Evolutionary conservation across 495 filamentous ascomycete species (phyloP).

Genomic region (Tuber calosporum): DNA sequence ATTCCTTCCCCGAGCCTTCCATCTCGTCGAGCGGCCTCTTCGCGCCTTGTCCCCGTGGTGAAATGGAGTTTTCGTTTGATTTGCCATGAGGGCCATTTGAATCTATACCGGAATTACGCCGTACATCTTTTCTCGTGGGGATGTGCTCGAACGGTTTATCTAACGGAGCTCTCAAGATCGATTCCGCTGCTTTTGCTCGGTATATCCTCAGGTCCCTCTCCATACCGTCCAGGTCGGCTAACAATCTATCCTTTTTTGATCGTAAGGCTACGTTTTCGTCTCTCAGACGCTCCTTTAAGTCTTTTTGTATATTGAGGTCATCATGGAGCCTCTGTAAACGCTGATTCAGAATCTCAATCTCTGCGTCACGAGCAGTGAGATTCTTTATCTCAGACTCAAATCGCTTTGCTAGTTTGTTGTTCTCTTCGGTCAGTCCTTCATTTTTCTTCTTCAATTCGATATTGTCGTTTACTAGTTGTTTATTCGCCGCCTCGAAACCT

Average conservation of each 20-base stretch:
- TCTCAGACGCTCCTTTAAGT: neutral
- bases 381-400: neutral
- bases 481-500: neutral
- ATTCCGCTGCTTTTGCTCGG: neutral
- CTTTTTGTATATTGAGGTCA: neutral
- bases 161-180: neutral
- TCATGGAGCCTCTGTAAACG: neutral
- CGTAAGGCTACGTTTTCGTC: neutral
- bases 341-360: conserved; percentile 3
- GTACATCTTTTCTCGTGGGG: neutral
- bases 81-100: neutral
- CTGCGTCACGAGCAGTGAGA: neutral
- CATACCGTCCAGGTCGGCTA: neutral
- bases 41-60: neutral
- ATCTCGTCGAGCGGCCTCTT: neutral
- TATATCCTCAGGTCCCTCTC: neutral
- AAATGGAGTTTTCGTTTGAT: neutral
- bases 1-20: neutral
- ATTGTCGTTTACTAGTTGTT: neutral
- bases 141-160: neutral
- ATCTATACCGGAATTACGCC: neutral
- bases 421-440: neutral
- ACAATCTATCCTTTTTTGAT: neutral
- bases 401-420: neutral
- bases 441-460: neutral